Percentiles rank a stretch among this genome's conserved stretches.
Conservation (phyloP, 192 early-diverging fungal species). For the Funneliformis mosseae region DNA sequence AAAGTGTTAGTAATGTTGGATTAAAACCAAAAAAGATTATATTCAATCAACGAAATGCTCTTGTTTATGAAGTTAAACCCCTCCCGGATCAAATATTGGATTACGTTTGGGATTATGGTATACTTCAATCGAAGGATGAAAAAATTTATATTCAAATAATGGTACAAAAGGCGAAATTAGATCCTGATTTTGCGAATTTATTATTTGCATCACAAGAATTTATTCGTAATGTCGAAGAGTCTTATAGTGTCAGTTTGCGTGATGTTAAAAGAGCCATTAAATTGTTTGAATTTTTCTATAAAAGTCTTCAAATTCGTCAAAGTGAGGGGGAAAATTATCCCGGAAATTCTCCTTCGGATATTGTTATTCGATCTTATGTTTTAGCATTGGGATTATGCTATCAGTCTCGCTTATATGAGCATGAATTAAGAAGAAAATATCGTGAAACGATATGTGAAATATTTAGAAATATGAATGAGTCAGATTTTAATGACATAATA, state of each 20-base stretch:
- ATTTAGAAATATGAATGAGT: neutral
- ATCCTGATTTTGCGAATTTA: neutral
- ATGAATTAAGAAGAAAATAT: slow-evolving; percentile 9
- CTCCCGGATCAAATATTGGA: slow-evolving; percentile 23
- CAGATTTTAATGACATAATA: neutral
- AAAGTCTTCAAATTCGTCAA: neutral
- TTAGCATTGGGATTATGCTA: neutral
- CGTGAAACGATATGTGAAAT: neutral
- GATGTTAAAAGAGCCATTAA: slow-evolving; percentile 20
- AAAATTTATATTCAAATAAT: slow-evolving; percentile 4
- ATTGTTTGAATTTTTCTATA: neutral
- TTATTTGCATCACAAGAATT: neutral
- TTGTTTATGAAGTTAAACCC: slow-evolving; percentile 16
- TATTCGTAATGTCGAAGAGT: neutral
- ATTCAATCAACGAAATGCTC: slow-evolving; percentile 18
- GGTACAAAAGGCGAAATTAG: neutral
- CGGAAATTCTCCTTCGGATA: neutral
- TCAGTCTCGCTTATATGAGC: slow-evolving; percentile 14
- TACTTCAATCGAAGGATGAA: neutral
- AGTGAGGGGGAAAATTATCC: neutral
- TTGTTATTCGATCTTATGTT: neutral
- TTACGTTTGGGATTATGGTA: slow-evolving; percentile 20
- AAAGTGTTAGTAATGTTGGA: slow-evolving; percentile 7
- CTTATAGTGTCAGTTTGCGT: slow-evolving; percentile 18
- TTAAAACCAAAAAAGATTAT: slow-evolving; percentile 9